These are phyloP conservation scores for Colletotrichum tofieldiae DNA, from an alignment of 2,329 filamentous ascomycete species.

Conservation along the genomic window DNA sequence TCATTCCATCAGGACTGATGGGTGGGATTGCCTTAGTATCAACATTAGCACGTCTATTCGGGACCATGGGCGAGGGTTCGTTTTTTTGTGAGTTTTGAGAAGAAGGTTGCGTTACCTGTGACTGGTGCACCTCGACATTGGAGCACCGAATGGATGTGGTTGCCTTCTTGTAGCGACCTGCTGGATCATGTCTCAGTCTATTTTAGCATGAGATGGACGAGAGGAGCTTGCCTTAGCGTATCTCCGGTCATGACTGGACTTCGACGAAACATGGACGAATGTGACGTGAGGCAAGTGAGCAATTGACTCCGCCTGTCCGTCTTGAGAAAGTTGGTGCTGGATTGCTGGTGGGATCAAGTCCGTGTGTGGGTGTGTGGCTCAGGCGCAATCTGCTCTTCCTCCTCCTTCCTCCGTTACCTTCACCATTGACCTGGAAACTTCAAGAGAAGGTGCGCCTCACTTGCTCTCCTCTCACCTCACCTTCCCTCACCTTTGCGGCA, in stretches of 20 bases:
- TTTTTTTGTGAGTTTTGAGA: constrained; percentile 28
- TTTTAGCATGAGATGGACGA: constrained; percentile 22
- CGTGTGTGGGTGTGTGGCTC: background rate
- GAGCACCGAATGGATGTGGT: background rate
- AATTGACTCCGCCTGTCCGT: constrained; percentile 17
- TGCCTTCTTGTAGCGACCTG: constrained; percentile 22
- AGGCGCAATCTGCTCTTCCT: no score
- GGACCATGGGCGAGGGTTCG: background rate
- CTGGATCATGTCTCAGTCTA: constrained; percentile 30
- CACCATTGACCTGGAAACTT: background rate
- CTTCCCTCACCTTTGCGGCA: background rate
- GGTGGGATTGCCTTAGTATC: constrained; percentile 15
- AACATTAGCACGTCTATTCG: constrained; percentile 14
- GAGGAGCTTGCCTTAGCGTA: constrained; percentile 23
- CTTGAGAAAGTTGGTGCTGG: no score
- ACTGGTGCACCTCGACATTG: constrained; percentile 8
- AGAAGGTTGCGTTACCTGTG: background rate
- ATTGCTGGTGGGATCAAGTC: background rate
- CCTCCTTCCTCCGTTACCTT: background rate
- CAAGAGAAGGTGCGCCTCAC: background rate
- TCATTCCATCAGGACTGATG: constrained; percentile 28
- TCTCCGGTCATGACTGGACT: constrained; percentile 2
- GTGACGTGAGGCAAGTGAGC: constrained; percentile 29
- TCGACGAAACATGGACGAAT: constrained; percentile 23
- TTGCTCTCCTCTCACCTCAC: background rate